Conservation (phyloP, 805 yeast species). For the Kodamaea hsintzibuensis region DNA sequence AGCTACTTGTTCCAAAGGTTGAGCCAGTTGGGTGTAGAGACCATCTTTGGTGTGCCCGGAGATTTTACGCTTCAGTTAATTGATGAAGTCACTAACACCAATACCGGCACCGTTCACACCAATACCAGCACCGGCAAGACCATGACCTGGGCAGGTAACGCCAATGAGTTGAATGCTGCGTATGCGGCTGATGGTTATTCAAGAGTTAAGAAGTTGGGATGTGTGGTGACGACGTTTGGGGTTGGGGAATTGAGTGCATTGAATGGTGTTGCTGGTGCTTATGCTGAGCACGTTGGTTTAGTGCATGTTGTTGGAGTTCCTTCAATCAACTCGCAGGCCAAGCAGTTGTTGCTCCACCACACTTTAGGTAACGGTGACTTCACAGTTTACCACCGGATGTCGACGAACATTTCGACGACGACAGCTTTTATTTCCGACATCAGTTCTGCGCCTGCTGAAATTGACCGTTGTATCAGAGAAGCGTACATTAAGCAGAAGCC, state of each 20-base stretch:
- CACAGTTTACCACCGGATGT: slow-evolving; percentile 39
- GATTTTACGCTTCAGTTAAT: slow-evolving; percentile 35
- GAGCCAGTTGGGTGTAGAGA: slow-evolving; percentile 29
- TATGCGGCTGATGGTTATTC: slow-evolving; percentile 30
- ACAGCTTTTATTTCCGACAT: slow-evolving; percentile 31
- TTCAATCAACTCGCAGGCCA: slow-evolving; percentile 32
- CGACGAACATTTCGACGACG: slow-evolving; percentile 32
- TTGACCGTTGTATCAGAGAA: slow-evolving; percentile 34
- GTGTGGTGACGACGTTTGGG: slow-evolving; percentile 35
- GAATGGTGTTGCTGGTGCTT: slow-evolving; percentile 37
- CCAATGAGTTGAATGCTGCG: slow-evolving; percentile 34
- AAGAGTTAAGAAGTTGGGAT: slow-evolving; percentile 28
- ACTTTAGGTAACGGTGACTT: slow-evolving; percentile 46
- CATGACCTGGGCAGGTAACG: slow-evolving; percentile 39
- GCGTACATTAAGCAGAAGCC: slow-evolving; percentile 37
- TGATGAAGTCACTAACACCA: too few relatives aligned
- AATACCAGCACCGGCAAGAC: too few relatives aligned
- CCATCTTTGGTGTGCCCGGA: slow-evolving; percentile 37
- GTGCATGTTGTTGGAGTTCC: slow-evolving; percentile 39
- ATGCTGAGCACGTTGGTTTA: slow-evolving; percentile 38
- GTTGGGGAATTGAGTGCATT: slow-evolving; percentile 39
- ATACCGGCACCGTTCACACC: too few relatives aligned
- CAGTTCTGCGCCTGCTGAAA: slow-evolving; percentile 30
- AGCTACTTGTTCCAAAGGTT: slow-evolving; percentile 35
- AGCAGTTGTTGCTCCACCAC: slow-evolving; percentile 43